Evolutionary conservation across 495 filamentous ascomycete genomes (phyloP).

Genomic region (Bacidia gigantensis): DNA sequence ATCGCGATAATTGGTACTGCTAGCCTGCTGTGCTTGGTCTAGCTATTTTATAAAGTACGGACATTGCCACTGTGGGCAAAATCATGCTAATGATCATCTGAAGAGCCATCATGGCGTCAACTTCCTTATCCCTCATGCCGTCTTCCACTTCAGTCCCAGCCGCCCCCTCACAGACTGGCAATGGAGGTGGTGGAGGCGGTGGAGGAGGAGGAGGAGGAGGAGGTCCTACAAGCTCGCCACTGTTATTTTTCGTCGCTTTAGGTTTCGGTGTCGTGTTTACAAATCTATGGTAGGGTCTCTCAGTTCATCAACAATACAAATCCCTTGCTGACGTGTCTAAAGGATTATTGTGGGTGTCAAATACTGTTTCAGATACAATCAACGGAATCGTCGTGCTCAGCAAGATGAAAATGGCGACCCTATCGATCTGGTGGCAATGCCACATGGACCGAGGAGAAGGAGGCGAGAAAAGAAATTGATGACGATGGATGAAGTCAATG

Average conservation of each 20-base stretch:
- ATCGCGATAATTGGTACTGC: background rate
- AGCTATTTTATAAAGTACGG: background rate
- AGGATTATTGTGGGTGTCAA: constrained; percentile 99
- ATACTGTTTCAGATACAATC: constrained; percentile 98
- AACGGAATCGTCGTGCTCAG: constrained; percentile 68
- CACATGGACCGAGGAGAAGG: constrained; percentile 60
- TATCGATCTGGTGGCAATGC: constrained; percentile 64
- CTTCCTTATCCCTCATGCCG: background rate
- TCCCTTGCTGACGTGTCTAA: background rate
- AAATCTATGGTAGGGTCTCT: constrained; percentile 69
- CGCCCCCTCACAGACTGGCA: constrained; percentile 14
- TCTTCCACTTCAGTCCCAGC: background rate
- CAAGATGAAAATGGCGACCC: constrained; percentile 77
- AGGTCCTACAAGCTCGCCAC: constrained; percentile 70
- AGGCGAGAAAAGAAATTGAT: constrained; percentile 93
- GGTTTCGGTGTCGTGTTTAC: constrained; percentile 99
- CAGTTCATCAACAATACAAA: background rate
- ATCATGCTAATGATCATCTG: background rate
- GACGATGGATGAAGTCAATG: constrained; percentile 97
- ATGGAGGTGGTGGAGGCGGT: constrained; percentile 13
- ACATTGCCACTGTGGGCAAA: background rate
- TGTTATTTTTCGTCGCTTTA: constrained; percentile 93
- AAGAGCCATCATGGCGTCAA: constrained; percentile 1
- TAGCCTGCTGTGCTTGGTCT: background rate
- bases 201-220: constrained; percentile 16